Conservation (phyloP, 2,329 filamentous ascomycete species). For the Aulographum hederae region DNA sequence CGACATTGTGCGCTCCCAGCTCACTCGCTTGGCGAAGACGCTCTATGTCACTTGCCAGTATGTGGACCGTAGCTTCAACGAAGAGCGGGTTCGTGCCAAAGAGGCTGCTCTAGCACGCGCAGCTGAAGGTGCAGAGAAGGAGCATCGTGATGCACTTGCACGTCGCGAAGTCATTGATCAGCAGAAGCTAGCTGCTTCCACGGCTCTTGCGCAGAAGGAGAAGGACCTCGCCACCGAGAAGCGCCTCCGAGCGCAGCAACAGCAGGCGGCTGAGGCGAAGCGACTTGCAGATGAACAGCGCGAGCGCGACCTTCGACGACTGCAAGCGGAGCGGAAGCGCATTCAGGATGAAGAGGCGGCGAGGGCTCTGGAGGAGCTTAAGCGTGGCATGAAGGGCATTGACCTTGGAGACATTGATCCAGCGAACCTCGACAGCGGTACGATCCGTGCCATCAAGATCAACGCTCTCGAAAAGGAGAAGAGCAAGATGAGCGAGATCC, state of each 20-base stretch:
- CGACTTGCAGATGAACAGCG: conserved; percentile 83
- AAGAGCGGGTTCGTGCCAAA: conserved; percentile 61
- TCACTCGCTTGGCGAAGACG: conserved; percentile 77
- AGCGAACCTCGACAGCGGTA: conserved; percentile 38
- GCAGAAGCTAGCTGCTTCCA: conserved; percentile 90
- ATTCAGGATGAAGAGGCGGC: conserved; percentile 46
- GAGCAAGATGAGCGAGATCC: conserved; percentile 81
- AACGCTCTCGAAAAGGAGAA: conserved; percentile 95
- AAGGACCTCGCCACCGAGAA: conserved; percentile 85
- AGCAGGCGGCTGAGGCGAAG: conserved; percentile 77
- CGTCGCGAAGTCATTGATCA: conserved; percentile 87
- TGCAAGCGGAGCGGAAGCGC: conserved; percentile 74
- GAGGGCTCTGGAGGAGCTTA: conserved; percentile 88
- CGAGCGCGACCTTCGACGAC: conserved; percentile 70
- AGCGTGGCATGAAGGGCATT: conserved; percentile 68
- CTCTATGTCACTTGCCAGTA: conserved; percentile 91
- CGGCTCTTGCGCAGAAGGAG: conserved; percentile 71
- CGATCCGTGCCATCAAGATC: conserved; percentile 85
- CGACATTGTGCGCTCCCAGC: conserved; percentile 89
- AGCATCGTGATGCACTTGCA: conserved; percentile 69
- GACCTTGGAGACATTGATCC: conserved; percentile 79
- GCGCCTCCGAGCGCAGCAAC: conserved; percentile 67
- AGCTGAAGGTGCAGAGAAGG: conserved; percentile 74
- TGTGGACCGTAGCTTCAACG: conserved; percentile 77
- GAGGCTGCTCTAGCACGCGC: conserved; percentile 65